A percentile compares a stretch with the other conserved stretches of the same genome.
phyloP scores from a whole-genome alignment of 768 basidiomycete species.

The Termitomyces sp. region DNA sequence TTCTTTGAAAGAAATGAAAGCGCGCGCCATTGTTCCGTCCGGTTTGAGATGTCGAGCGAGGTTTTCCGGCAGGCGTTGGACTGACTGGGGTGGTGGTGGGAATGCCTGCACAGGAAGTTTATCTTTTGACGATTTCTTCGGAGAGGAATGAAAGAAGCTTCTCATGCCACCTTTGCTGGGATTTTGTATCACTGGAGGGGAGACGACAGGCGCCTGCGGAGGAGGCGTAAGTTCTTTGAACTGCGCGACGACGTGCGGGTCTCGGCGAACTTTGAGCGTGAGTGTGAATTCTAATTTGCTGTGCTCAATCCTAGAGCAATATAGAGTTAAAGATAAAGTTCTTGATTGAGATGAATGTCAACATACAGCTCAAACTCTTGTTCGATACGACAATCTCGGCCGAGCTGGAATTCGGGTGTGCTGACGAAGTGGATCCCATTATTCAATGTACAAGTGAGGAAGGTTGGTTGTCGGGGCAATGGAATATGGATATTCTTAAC shows the following conservation, averaged over 20 bases:
- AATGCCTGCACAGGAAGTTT: constrained; percentile 33
- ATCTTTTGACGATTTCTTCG: constrained; percentile 60
- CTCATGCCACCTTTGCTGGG: constrained; percentile 67
- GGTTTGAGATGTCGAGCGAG: constrained; percentile 80
- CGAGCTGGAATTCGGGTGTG: constrained; percentile 73
- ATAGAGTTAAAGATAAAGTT: constrained; percentile 2
- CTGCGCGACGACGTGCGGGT: constrained; percentile 80
- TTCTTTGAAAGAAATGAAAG: constrained; percentile 88
- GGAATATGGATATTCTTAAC: constrained; percentile 75
- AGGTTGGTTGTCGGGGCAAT: constrained; percentile 71
- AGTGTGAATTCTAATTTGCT: constrained; percentile 95
- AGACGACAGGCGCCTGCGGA: constrained; percentile 28
- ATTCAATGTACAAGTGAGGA: constrained; percentile 84
- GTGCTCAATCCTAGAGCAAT: constrained; percentile 64
- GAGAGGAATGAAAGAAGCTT: constrained; percentile 72
- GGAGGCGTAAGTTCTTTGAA: constrained; percentile 60
- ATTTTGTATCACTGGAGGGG: constrained; percentile 40
- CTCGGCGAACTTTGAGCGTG: constrained; percentile 80
- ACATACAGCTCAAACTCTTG: constrained; percentile 91
- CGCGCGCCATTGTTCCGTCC: constrained; percentile 85
- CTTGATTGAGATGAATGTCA: background rate
- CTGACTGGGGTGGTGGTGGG: constrained; percentile 35
- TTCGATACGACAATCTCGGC: constrained; percentile 60
- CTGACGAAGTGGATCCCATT: constrained; percentile 97
- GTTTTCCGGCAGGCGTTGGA: constrained; percentile 63